phyloP scores from a whole-genome alignment of 2,329 filamentous ascomycete genomes.

The Cladosporium sp. region DNA sequence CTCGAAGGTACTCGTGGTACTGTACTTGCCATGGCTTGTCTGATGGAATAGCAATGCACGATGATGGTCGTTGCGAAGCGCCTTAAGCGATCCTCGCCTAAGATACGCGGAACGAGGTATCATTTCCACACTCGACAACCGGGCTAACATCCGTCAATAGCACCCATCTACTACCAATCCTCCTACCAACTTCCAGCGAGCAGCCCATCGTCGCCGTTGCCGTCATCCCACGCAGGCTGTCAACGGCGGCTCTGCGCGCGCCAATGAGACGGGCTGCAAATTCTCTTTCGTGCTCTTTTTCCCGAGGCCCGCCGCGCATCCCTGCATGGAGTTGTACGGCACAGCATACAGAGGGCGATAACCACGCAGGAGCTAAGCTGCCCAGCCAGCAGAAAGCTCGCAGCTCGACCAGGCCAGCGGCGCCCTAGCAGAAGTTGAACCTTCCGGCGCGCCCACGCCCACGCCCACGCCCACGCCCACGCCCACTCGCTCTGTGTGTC shows the following conservation, averaged over 20 bases:
- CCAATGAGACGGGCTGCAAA: background rate
- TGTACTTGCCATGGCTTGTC: too few relatives aligned
- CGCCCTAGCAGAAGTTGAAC: conserved; percentile 1
- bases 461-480: too few relatives aligned
- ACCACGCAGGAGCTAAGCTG: background rate
- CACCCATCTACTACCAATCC: background rate
- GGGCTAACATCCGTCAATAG: too few relatives aligned
- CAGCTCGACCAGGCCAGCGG: conserved; percentile 1
- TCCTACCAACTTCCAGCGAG: background rate
- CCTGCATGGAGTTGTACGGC: background rate
- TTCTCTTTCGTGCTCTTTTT: background rate
- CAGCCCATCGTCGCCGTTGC: background rate
- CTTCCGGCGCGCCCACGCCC: background rate
- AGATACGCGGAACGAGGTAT: too few relatives aligned
- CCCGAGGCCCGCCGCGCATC: conserved; percentile 1
- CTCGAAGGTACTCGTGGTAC: background rate
- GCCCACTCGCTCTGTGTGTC: too few relatives aligned
- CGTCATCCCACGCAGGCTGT: conserved; percentile 1
- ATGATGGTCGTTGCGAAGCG: background rate
- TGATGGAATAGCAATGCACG: too few relatives aligned
- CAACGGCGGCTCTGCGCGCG: background rate
- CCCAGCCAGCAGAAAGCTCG: background rate
- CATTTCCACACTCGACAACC: too few relatives aligned
- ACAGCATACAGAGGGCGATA: background rate
- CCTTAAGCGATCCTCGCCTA: too few relatives aligned